Evolutionary conservation across 169 alveolate genomes (phyloP).

Genomic region (Plasmodium sp.): DNA sequence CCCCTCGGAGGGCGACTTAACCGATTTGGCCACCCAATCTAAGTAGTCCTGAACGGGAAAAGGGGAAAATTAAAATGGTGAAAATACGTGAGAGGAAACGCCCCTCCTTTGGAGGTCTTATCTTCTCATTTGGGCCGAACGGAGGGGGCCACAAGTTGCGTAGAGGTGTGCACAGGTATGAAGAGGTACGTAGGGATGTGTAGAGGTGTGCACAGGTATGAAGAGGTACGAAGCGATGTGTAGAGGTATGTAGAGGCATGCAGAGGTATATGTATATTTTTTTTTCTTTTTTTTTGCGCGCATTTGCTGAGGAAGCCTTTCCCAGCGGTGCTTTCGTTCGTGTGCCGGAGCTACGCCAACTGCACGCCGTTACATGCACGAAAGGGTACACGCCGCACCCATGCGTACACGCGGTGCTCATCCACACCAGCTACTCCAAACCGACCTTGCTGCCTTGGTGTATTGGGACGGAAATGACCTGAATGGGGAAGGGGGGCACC

Average conservation of each 20-base stretch:
- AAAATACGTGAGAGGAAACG: background rate
- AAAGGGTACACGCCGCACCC: background rate
- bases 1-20: conserved; percentile 1
- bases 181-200: background rate
- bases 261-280: background rate
- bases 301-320: background rate
- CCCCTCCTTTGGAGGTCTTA: background rate
- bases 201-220: background rate
- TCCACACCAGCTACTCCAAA: background rate
- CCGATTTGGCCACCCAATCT: conserved; percentile 44
- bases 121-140: background rate
- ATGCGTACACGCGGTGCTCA: background rate
- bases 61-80: background rate
- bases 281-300: background rate
- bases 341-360: background rate
- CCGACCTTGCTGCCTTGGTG: conserved; percentile 61
- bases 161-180: background rate
- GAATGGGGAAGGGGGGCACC: background rate
- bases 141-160: background rate
- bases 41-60: conserved; percentile 49
- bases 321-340: background rate
- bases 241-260: no score
- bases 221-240: background rate
- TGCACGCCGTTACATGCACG: background rate
- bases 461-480: conserved; percentile 73